phyloP scores from a whole-genome alignment of 192 early-diverging fungal genomes.

The Entomortierella beljakovae region DNA sequence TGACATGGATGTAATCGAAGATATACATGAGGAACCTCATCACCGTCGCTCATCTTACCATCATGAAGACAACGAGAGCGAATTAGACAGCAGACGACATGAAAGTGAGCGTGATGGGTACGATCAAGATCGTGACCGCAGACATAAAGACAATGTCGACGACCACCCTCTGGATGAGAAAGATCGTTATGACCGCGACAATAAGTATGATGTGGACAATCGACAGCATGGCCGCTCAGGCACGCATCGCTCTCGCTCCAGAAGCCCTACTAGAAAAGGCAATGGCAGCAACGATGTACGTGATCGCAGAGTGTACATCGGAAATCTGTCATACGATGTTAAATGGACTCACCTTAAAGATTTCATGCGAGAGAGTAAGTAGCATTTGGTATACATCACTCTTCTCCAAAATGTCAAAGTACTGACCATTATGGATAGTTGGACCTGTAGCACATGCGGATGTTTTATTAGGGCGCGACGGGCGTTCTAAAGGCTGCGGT shows the following conservation, averaged over 20 bases:
- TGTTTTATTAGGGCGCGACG: slow-evolving; percentile 66
- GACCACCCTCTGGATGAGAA: neutral
- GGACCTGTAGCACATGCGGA: slow-evolving; percentile 84
- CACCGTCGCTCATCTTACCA: slow-evolving; percentile 28
- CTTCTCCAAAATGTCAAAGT: neutral
- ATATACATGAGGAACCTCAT: slow-evolving; percentile 28
- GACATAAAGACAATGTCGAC: slow-evolving; percentile 1
- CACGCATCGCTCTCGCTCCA: slow-evolving; percentile 24
- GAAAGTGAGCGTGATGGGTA: slow-evolving; percentile 13
- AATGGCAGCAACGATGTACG: slow-evolving; percentile 9
- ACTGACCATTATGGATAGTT: slow-evolving; percentile 56
- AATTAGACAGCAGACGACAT: neutral
- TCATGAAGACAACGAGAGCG: neutral
- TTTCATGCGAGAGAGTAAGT: slow-evolving; percentile 80
- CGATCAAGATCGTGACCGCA: neutral
- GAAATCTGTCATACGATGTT: slow-evolving; percentile 82
- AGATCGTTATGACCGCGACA: slow-evolving; percentile 10
- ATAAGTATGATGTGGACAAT: slow-evolving; percentile 29
- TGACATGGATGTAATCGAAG: slow-evolving; percentile 24
- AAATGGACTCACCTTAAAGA: slow-evolving; percentile 83
- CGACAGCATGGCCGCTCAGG: slow-evolving; percentile 1
- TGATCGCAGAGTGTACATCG: slow-evolving; percentile 82
- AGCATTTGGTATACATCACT: neutral
- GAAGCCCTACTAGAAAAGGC: slow-evolving; percentile 26
- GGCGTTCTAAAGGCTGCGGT: slow-evolving; percentile 79